Percentiles rank a stretch among this genome's conserved stretches.
Evolutionary conservation across 2,329 filamentous ascomycete genomes (phyloP).

Genomic region (Juglanconis juglandina): DNA sequence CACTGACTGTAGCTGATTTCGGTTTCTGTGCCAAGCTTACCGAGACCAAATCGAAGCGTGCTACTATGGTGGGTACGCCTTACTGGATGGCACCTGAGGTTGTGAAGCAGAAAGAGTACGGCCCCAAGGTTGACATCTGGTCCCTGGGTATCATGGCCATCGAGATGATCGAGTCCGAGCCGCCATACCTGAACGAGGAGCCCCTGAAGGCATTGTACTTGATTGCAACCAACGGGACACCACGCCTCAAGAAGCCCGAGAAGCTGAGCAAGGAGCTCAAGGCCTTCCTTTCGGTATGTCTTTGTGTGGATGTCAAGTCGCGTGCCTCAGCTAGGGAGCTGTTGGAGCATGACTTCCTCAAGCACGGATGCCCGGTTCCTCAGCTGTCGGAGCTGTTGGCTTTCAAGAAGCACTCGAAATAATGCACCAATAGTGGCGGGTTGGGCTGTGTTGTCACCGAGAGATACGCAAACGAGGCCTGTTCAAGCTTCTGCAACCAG

Average conservation of each 20-base stretch:
- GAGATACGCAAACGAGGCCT: neutral
- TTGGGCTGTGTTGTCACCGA: neutral
- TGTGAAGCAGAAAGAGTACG: slow-evolving; percentile 98
- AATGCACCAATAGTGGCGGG: slow-evolving; percentile 22
- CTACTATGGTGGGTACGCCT: slow-evolving; percentile 97
- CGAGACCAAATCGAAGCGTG: slow-evolving; percentile 92
- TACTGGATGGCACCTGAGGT: slow-evolving; percentile 99
- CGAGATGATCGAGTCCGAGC: slow-evolving; percentile 99
- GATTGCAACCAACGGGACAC: slow-evolving; percentile 96
- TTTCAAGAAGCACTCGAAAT: slow-evolving; percentile 75
- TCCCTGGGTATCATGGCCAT: slow-evolving; percentile 99
- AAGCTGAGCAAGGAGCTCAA: slow-evolving; percentile 97
- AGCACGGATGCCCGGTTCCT: slow-evolving; percentile 78
- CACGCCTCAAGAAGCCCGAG: slow-evolving; percentile 95
- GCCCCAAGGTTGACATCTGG: slow-evolving; percentile 98
- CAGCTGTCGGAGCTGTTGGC: slow-evolving; percentile 84
- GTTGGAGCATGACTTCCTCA: slow-evolving; percentile 87
- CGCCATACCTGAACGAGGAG: slow-evolving; percentile 96
- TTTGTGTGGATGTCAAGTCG: slow-evolving; percentile 95
- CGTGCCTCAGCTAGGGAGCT: slow-evolving; percentile 89
- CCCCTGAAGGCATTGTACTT: slow-evolving; percentile 95
- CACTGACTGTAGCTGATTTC: slow-evolving; percentile 74
- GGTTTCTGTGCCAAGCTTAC: slow-evolving; percentile 99
- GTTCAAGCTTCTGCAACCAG: neutral
- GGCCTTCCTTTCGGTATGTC: slow-evolving; percentile 90